Percentiles rank a stretch among this genome's conserved stretches.
Conservation (phyloP, 305 asterid genomes). For the Solanum aculeatissimum region DNA sequence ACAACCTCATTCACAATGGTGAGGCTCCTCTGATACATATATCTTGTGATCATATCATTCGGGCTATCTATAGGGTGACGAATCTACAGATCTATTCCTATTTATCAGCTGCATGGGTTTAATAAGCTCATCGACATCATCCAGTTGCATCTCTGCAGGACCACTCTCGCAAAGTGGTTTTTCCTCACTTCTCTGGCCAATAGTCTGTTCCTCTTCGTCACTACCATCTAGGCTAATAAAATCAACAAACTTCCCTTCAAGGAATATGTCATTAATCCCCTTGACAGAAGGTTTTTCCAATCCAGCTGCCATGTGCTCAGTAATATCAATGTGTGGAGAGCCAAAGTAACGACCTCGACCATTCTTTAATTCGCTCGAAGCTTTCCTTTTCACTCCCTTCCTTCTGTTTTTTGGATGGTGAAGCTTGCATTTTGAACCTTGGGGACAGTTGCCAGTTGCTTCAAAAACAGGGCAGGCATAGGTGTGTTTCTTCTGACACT, state of each 20-base stretch:
- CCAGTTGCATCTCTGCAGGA: slow-evolving; percentile 7
- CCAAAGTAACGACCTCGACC: slow-evolving; percentile 82
- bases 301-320: slow-evolving; percentile 16
- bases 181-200: slow-evolving; percentile 8
- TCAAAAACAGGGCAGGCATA: slow-evolving; percentile 73
- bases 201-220: slow-evolving; percentile 23
- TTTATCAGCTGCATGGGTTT: slow-evolving; percentile 26
- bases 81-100: slow-evolving; percentile 5
- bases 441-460: slow-evolving; percentile 66
- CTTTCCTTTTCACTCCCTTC: slow-evolving; percentile 38
- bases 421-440: slow-evolving; percentile 80
- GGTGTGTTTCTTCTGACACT: slow-evolving; percentile 98
- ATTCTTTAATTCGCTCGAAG: slow-evolving; percentile 34
- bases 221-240: slow-evolving; percentile 58
- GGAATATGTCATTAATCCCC: slow-evolving; percentile 33
- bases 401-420: slow-evolving; percentile 80
- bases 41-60: slow-evolving; percentile 3
- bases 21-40: slow-evolving; percentile 4
- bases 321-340: slow-evolving; percentile 32
- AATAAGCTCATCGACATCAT: slow-evolving; percentile 19
- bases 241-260: slow-evolving; percentile 45
- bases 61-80: slow-evolving; percentile 15
- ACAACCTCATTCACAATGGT: neutral
- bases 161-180: slow-evolving; percentile 3
- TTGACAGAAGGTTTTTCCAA: slow-evolving; percentile 16